Evolutionary conservation across 768 basidiomycete species (phyloP).

Genomic region (Podaxis sp.): DNA sequence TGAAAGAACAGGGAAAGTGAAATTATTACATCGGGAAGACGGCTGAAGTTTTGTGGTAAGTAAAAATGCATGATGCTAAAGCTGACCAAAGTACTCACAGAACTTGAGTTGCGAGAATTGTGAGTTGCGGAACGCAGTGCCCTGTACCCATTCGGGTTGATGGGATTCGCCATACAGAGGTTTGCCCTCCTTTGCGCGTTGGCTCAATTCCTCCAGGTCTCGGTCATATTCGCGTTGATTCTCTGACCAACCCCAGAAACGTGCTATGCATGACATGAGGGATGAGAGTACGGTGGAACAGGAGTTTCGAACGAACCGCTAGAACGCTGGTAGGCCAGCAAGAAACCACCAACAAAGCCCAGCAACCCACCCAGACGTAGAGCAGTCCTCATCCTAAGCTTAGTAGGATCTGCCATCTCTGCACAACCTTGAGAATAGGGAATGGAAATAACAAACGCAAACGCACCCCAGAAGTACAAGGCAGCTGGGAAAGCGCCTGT

Average conservation of each 20-base stretch:
- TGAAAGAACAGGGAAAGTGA: not conserved
- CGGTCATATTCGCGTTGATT: constrained; percentile 79
- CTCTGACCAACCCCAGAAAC: constrained; percentile 96
- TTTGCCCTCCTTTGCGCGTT: constrained; percentile 74
- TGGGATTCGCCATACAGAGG: constrained; percentile 83
- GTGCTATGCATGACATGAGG: constrained; percentile 46
- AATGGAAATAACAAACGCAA: constrained; percentile 8
- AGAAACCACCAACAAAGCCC: constrained; percentile 89
- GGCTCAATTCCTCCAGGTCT: constrained; percentile 78
- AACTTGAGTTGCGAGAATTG: constrained; percentile 94
- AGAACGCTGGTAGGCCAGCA: constrained; percentile 90
- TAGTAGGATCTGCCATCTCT: constrained; percentile 54
- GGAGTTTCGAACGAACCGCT: constrained; percentile 58
- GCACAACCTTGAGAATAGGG: constrained; percentile 13
- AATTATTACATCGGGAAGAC: constrained; percentile 39
- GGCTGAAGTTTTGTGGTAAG: constrained; percentile 36
- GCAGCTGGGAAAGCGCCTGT: constrained; percentile 83
- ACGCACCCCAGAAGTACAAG: constrained; percentile 80
- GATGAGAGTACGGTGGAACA: not conserved
- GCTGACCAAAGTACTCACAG: constrained; percentile 46
- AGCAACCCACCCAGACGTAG: constrained; percentile 65
- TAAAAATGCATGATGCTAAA: constrained; percentile 16
- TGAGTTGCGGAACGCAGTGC: constrained; percentile 84
- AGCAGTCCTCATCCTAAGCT: constrained; percentile 34
- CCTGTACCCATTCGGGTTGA: constrained; percentile 85